A percentile compares a stretch with the other conserved stretches of the same genome.
These are phyloP conservation scores for Metarhizium guizhouense DNA, from an alignment of 2,329 filamentous ascomycete species.

Conservation along the genomic window DNA sequence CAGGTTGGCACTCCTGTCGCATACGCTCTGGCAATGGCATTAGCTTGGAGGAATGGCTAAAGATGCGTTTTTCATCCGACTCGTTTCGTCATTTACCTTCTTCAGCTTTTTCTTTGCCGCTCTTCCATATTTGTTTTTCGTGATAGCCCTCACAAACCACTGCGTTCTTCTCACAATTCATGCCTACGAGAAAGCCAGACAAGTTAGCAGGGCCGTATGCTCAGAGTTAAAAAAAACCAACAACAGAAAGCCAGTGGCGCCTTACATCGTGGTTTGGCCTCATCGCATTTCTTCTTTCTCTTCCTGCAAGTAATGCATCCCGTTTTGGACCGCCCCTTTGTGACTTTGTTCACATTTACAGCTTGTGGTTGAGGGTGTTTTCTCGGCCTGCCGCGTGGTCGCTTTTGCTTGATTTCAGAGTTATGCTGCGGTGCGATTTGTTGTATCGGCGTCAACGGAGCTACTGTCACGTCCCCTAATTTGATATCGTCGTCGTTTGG, in stretches of 20 bases:
- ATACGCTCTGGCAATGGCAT: conserved; percentile 33
- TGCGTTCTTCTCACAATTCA: conserved; percentile 90
- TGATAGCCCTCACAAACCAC: conserved; percentile 83
- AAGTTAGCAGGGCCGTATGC: conserved; percentile 2
- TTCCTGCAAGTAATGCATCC: conserved; percentile 60
- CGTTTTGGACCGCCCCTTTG: conserved; percentile 67
- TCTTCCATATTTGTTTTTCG: conserved; percentile 79
- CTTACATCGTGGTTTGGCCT: conserved; percentile 56
- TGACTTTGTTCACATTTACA: conserved; percentile 53
- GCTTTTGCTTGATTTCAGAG: conserved; percentile 40
- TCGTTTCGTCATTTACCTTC: conserved; percentile 40
- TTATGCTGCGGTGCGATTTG: conserved; percentile 13
- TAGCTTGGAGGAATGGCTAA: conserved; percentile 1
- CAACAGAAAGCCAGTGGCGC: background rate
- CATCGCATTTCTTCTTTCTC: conserved; percentile 65
- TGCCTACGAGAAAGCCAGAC: conserved; percentile 38
- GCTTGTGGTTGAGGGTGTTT: conserved; percentile 64
- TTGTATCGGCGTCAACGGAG: conserved; percentile 14
- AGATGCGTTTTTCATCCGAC: background rate
- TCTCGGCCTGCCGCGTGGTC: conserved; percentile 70
- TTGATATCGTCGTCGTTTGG: conserved; percentile 47
- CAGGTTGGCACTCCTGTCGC: conserved; percentile 38
- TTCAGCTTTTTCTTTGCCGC: conserved; percentile 67
- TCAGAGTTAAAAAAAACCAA: conserved; percentile 7
- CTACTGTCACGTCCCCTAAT: conserved; percentile 42